Conservation (phyloP, 495 filamentous ascomycete species). For the Neurospora tetraspora region DNA sequence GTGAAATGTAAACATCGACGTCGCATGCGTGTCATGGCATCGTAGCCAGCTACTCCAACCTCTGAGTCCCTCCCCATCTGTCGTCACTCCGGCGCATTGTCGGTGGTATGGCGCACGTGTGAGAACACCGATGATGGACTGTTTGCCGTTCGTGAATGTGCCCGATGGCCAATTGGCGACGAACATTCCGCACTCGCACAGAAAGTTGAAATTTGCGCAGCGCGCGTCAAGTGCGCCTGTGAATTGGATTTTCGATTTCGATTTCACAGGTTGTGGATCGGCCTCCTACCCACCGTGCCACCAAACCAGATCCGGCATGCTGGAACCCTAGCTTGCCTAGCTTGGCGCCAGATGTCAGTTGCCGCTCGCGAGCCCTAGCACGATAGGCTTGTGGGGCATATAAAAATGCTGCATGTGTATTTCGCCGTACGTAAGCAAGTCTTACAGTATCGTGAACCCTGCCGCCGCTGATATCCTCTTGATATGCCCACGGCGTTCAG, state of each 20-base stretch:
- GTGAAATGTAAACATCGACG: not conserved
- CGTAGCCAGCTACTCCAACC: not conserved
- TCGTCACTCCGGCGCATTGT: not conserved
- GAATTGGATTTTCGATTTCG: not conserved
- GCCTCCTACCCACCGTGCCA: not conserved
- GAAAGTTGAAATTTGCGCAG: not conserved
- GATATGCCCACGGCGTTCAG: not conserved
- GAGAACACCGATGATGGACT: not conserved
- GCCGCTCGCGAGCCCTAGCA: not conserved
- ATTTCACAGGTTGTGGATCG: not conserved
- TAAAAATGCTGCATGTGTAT: not conserved
- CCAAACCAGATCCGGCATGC: not conserved
- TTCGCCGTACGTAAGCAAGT: not conserved
- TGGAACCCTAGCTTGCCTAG: not conserved
- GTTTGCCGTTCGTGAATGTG: not conserved
- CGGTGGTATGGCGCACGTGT: not conserved
- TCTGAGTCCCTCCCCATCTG: not conserved
- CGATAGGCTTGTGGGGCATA: not conserved
- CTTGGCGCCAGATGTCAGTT: not conserved
- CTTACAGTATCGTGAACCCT: not conserved
- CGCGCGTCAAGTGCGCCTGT: not conserved
- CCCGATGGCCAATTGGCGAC: not conserved
- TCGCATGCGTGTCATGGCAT: not conserved
- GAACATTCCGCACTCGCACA: not conserved
- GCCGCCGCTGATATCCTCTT: not conserved